Conservation (phyloP, 495 filamentous ascomycete genomes). For the Cercophora samala region DNA sequence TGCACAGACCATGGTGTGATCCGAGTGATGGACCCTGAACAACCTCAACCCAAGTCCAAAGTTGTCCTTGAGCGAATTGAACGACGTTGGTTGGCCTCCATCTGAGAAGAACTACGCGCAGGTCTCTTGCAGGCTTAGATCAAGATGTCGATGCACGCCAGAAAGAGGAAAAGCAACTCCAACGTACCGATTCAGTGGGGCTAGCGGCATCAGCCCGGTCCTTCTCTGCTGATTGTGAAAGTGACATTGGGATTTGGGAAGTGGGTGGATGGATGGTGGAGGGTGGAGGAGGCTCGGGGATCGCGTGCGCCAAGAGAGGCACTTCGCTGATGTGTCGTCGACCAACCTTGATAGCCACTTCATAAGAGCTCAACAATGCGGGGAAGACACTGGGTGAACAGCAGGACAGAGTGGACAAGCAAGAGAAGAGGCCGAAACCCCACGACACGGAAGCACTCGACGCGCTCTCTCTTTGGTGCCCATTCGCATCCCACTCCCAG, state of each 20-base stretch:
- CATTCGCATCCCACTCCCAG: neutral
- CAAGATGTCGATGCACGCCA: conserved; percentile 11
- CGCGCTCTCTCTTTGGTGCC: neutral
- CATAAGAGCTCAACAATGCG: neutral
- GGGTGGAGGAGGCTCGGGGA: neutral
- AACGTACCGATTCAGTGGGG: no score
- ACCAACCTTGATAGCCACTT: neutral
- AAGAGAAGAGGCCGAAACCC: neutral
- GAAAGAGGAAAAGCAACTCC: neutral
- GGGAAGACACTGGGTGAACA: no score
- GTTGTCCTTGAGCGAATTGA: no score
- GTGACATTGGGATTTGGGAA: no score
- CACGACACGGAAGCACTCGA: neutral
- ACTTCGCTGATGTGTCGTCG: neutral
- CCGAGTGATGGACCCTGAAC: neutral
- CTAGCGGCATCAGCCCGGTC: neutral
- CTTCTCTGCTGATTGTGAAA: neutral
- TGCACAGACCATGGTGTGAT: neutral
- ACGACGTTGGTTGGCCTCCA: no score
- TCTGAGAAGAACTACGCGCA: conserved; percentile 10
- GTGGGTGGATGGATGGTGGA: no score
- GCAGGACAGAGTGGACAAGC: no score
- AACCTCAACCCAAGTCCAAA: neutral
- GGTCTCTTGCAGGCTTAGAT: conserved; percentile 16
- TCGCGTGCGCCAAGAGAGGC: neutral